Conservation (phyloP, 2,329 filamentous ascomycete species). For the Stromatinia cepivora region DNA sequence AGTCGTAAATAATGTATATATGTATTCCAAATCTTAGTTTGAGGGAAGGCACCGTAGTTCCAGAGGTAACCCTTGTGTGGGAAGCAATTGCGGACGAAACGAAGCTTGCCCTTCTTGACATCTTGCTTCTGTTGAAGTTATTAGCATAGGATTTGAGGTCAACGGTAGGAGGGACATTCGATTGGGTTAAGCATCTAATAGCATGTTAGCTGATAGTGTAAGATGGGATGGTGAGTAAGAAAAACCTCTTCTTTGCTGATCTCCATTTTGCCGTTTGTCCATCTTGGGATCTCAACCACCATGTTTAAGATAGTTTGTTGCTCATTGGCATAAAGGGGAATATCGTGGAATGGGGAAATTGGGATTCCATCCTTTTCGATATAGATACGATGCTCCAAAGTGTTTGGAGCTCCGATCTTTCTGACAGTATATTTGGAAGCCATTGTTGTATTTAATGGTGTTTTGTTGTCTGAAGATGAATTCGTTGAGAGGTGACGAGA, state of each 20-base stretch:
- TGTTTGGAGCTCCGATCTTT: slow-evolving; percentile 88
- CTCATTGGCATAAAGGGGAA: slow-evolving; percentile 95
- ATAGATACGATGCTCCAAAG: slow-evolving; percentile 95
- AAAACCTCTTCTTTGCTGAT: slow-evolving; percentile 71
- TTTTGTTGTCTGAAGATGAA: slow-evolving; percentile 19
- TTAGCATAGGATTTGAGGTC: slow-evolving; percentile 3
- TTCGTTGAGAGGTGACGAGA: slow-evolving; percentile 24
- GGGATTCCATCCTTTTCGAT: slow-evolving; percentile 96
- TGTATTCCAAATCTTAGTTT: slow-evolving; percentile 60
- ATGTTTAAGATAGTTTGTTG: slow-evolving; percentile 98
- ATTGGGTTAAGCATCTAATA: slow-evolving; percentile 24
- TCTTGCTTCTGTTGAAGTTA: slow-evolving; percentile 71
- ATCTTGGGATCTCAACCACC: slow-evolving; percentile 98
- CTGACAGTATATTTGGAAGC: slow-evolving; percentile 67
- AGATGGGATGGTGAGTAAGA: slow-evolving; percentile 49
- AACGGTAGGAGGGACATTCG: slow-evolving; percentile 10
- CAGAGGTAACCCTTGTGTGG: slow-evolving; percentile 99
- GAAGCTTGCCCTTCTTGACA: slow-evolving; percentile 99
- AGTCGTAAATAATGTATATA: neutral
- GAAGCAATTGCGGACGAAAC: slow-evolving; percentile 99
- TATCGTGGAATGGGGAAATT: slow-evolving; percentile 96
- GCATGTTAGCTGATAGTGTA: slow-evolving; percentile 2
- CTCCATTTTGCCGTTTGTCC: slow-evolving; percentile 99
- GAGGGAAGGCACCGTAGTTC: slow-evolving; percentile 99
- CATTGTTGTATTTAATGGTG: slow-evolving; percentile 32